Base-by-base conservation (phyloP, 2,329 filamentous ascomycete species). In the Pyricularia grisea region DNA sequence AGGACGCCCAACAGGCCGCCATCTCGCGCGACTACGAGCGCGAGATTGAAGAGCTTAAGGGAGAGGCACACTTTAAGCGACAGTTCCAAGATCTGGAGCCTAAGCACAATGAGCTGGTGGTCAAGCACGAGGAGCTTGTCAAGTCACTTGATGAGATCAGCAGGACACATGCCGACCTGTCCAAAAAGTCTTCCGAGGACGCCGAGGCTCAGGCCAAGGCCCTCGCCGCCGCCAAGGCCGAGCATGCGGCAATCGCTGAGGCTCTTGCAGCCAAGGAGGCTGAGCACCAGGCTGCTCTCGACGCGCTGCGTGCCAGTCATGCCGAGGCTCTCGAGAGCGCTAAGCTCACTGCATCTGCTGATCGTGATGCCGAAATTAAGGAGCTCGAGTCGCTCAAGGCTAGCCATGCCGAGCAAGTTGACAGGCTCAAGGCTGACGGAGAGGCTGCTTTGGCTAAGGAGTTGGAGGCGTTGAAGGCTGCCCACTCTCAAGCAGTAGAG, bases 1-100 rank as follows among this genome's bases (percentile, higher is more conserved):
- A 90, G 74, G 82, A 86, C 70, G 82, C 84, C 72, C 85, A 87
- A 74, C 81, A 90, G 72, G 81, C 85, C 75, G 83, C 82, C 70
- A 77, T 90, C 68, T 87, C 86, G 1, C 80, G 85, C 71, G 87
- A 89, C 72, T 88, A 88, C 72, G 85, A 89, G 75, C 81, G 83
- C n/a, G 87, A 90, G 75, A 89, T 90, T 68, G 87, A 89, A 74
- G 84, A 84, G 69, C 82, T 89, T 20, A 83, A 84, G 69, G 87
- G 86, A 27, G 87, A 90, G 71, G 87, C 87, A 17, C 85, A 85
- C 75, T 88, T 88, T 78, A 88, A 88, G 79, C 84, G 85, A 72
- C 87, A 88, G 76, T 89, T 86, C 71, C 83, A 88, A 70, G 85
- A 87, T 55, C 81, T 90, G 6, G 86, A 89, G 74, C 76, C 76